phyloP scores from a whole-genome alignment of 164 flowering plant species.

The Cinnamomum chago region DNA sequence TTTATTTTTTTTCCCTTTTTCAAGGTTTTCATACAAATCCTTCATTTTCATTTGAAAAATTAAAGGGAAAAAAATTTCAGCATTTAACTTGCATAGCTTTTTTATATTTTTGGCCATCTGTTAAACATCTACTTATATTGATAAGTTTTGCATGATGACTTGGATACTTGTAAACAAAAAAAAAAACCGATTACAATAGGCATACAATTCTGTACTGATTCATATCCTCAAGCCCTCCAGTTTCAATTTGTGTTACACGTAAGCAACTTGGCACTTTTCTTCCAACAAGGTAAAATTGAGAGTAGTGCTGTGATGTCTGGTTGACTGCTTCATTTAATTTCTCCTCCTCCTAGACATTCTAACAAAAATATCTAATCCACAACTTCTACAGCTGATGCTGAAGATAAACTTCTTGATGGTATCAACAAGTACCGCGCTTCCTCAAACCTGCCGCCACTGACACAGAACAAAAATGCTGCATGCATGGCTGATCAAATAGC shows the following conservation, averaged over 20 bases:
- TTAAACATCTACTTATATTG: not conserved
- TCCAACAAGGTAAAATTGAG: too few relatives aligned
- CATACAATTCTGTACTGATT: not conserved
- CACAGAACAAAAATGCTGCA: slow-evolving; percentile 57
- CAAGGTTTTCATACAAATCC: too few relatives aligned
- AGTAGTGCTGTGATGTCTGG: not conserved
- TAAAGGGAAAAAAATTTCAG: too few relatives aligned
- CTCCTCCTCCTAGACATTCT: not conserved
- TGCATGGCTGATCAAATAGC: slow-evolving; percentile 78
- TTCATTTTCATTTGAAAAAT: too few relatives aligned
- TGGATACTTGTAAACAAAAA: not conserved
- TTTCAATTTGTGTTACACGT: not conserved
- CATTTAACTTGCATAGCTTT: not conserved
- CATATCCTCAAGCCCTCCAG: too few relatives aligned
- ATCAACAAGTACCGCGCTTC: slow-evolving; percentile 60
- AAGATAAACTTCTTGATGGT: slow-evolving; percentile 59
- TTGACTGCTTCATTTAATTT: not conserved
- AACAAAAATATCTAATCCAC: not conserved
- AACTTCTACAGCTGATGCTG: slow-evolving; percentile 45
- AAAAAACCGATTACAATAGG: too few relatives aligned
- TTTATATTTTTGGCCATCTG: not conserved
- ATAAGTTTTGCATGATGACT: not conserved
- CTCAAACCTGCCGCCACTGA: slow-evolving; percentile 41
- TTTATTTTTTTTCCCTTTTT: too few relatives aligned
- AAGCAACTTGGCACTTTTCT: too few relatives aligned